Percentiles rank a stretch among this genome's conserved stretches.
These are phyloP conservation scores for Cytospora schulzeri DNA, from an alignment of 2,329 filamentous ascomycete genomes.

Conservation along the genomic window DNA sequence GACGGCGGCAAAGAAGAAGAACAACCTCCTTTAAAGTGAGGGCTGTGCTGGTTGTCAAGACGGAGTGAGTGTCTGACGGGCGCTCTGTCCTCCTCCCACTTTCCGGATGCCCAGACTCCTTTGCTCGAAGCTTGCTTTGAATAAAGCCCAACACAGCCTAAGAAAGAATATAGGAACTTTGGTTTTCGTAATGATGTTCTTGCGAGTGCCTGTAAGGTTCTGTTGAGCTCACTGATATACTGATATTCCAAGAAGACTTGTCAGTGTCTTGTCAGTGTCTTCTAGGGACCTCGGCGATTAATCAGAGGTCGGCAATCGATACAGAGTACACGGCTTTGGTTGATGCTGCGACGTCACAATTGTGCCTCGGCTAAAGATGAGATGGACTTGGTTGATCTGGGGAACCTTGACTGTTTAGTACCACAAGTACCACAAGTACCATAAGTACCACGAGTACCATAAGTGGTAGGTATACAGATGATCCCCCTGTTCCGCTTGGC, in stretches of 20 bases:
- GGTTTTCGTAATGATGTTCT: neutral
- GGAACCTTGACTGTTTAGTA: neutral
- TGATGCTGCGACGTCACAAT: neutral
- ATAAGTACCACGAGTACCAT: neutral
- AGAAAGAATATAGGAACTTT: neutral
- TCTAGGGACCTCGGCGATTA: neutral
- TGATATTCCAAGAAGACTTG: neutral
- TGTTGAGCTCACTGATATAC: neutral
- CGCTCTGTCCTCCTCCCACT: neutral
- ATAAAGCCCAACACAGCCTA: neutral
- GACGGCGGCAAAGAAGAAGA: conserved; percentile 21
- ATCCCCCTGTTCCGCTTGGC: neutral
- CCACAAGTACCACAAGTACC: neutral
- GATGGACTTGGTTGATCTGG: neutral
- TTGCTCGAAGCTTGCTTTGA: neutral
- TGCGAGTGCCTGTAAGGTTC: neutral
- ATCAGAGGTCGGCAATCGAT: neutral
- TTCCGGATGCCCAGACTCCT: neutral
- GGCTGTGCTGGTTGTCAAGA: neutral
- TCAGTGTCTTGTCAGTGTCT: neutral
- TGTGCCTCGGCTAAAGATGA: neutral
- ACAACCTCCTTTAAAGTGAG: neutral
- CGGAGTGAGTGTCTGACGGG: neutral
- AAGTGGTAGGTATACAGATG: neutral
- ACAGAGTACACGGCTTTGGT: neutral